phyloP scores from a whole-genome alignment of 805 yeast species.

The Blastobotrys attinorum region DNA sequence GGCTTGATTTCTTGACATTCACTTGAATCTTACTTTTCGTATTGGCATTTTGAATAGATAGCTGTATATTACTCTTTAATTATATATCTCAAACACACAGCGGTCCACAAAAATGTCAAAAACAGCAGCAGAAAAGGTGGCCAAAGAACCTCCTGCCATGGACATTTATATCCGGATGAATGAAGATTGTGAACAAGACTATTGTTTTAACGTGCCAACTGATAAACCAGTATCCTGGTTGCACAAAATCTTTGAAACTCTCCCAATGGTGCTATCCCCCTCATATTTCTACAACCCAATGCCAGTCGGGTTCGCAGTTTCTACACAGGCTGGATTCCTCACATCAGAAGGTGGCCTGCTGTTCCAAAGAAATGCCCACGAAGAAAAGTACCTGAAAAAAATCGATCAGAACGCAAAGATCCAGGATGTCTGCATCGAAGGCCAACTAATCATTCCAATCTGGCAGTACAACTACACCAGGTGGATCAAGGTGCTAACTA shows the following conservation, averaged over 20 bases:
- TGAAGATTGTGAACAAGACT: constrained; percentile 78
- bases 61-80: too few relatives aligned
- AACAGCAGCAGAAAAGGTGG: too few relatives aligned
- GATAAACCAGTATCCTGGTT: constrained; percentile 52
- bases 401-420: constrained; percentile 45
- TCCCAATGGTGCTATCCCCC: constrained; percentile 77
- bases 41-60: too few relatives aligned
- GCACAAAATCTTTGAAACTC: constrained; percentile 48
- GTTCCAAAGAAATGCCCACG: constrained; percentile 52
- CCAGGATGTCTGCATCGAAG: constrained; percentile 70
- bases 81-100: too few relatives aligned
- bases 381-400: constrained; percentile 36
- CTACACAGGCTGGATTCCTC: constrained; percentile 67
- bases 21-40: too few relatives aligned
- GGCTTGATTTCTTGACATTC: too few relatives aligned
- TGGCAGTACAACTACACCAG: constrained; percentile 44
- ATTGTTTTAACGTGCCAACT: constrained; percentile 69
- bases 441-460: constrained; percentile 73
- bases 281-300: constrained; percentile 56
- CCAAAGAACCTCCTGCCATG: constrained; percentile 17
- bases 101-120: too few relatives aligned
- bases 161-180: constrained; percentile 69
- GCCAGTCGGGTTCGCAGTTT: constrained; percentile 60
- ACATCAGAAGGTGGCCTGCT: constrained; percentile 78
- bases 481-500: constrained; percentile 20